Conservation (phyloP, 2,329 filamentous ascomycete species). For the Clonostachys chloroleuca region DNA sequence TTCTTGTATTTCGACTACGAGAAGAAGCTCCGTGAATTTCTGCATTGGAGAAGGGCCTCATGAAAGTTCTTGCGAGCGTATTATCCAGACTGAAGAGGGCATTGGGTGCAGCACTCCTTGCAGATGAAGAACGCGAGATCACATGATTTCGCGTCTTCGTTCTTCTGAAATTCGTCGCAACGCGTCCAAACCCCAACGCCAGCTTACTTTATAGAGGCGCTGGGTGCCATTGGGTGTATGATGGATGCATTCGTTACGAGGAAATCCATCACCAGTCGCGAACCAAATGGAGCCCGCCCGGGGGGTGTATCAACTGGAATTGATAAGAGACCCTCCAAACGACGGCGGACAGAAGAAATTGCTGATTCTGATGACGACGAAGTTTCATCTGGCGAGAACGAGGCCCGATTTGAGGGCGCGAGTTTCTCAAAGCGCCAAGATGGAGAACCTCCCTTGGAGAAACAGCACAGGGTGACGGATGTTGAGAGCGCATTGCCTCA, state of each 20-base stretch:
- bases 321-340: slow-evolving; percentile 15
- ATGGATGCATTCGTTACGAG: slow-evolving; percentile 33
- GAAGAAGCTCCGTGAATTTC: too few relatives aligned
- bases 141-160: slow-evolving; percentile 31
- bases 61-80: too few relatives aligned
- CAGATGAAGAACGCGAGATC: slow-evolving; percentile 11
- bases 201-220: too few relatives aligned
- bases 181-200: background rate
- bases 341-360: slow-evolving; percentile 15
- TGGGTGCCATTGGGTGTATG: slow-evolving; percentile 1
- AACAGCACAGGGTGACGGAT: slow-evolving; percentile 7
- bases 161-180: background rate
- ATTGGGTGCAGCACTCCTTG: too few relatives aligned
- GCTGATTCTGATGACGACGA: slow-evolving; percentile 6
- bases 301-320: background rate
- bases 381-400: slow-evolving; percentile 7
- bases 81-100: slow-evolving; percentile 2
- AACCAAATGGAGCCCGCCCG: slow-evolving; percentile 2
- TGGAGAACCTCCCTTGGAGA: background rate
- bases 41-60: too few relatives aligned
- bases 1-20: too few relatives aligned
- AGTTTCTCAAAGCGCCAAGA: slow-evolving; percentile 8
- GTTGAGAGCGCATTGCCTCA: slow-evolving; percentile 59
- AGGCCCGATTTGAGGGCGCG: slow-evolving; percentile 8
- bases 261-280: slow-evolving; percentile 9